A percentile compares a stretch with the other conserved stretches of the same genome.
Conservation (phyloP, 1,284 basidiomycete genomes). For the Athelia sp. region DNA sequence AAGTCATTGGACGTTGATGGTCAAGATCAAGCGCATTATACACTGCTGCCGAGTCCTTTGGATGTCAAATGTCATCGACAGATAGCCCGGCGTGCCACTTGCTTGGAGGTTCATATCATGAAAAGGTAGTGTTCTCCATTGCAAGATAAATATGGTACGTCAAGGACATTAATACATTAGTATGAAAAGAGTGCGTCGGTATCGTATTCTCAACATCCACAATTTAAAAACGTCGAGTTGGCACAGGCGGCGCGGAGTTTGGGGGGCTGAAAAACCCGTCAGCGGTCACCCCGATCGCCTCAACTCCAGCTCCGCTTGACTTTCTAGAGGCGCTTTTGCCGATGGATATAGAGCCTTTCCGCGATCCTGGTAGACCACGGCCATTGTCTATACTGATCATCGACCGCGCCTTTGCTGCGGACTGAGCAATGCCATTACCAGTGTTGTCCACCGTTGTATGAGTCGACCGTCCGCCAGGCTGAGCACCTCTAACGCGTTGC, state of each 20-base stretch:
- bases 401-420: slow-evolving; percentile 42
- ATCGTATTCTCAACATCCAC: too few species aligned
- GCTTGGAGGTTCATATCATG: too few species aligned
- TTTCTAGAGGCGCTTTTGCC: slow-evolving; percentile 61
- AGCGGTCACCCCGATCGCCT: slow-evolving; percentile 66
- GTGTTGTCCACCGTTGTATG: slow-evolving; percentile 29
- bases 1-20: too few species aligned
- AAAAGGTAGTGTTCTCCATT: too few species aligned
- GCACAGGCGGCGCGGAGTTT: slow-evolving; percentile 28
- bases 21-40: too few species aligned
- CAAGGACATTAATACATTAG: too few species aligned
- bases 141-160: too few species aligned
- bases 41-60: too few species aligned
- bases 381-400: slow-evolving; percentile 54
- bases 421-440: slow-evolving; percentile 16
- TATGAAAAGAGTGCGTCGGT: too few species aligned
- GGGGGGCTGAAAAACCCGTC: slow-evolving; percentile 71
- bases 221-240: slow-evolving; percentile 7
- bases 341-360: slow-evolving; percentile 57
- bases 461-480: slow-evolving; percentile 19
- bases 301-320: slow-evolving; percentile 59
- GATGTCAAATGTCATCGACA: too few species aligned
- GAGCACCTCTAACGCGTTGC: slow-evolving; percentile 11
- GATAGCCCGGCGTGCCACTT: too few species aligned
- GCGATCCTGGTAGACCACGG: slow-evolving; percentile 26